phyloP scores from a whole-genome alignment of 768 basidiomycete species.

The Psilocybe tampanensis region DNA sequence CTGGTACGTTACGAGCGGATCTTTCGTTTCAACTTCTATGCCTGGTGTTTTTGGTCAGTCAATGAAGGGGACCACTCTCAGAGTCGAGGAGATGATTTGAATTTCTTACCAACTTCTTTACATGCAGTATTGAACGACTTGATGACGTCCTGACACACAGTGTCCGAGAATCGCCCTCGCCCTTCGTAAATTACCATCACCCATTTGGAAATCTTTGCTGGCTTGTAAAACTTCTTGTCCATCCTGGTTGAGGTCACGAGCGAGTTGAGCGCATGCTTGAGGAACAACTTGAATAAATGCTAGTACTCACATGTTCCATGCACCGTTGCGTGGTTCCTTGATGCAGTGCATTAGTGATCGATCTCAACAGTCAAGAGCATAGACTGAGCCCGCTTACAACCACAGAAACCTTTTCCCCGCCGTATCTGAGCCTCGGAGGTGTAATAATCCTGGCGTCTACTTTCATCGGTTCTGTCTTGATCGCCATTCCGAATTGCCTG shows the following conservation, averaged over 20 bases:
- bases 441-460: conserved; percentile 65
- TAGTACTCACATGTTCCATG: conserved; percentile 76
- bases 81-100: conserved; percentile 32
- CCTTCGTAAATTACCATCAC: conserved; percentile 66
- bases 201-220: conserved; percentile 59
- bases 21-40: conserved; percentile 49
- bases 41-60: conserved; percentile 39
- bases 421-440: conserved; percentile 70
- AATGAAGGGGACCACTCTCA: not conserved
- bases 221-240: conserved; percentile 33
- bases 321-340: conserved; percentile 63
- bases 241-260: conserved; percentile 76
- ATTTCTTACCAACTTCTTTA: conserved; percentile 55
- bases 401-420: conserved; percentile 51
- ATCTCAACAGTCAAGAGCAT: too few species aligned
- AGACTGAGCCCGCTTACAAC: conserved; percentile 44
- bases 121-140: conserved; percentile 50
- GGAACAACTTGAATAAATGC: not conserved
- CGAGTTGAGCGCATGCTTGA: conserved; percentile 28
- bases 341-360: not conserved
- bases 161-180: conserved; percentile 48
- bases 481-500: conserved; percentile 73
- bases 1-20: conserved; percentile 53
- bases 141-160: conserved; percentile 51
- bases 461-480: conserved; percentile 51